Percentiles rank a stretch among this genome's conserved stretches.
phyloP scores from a whole-genome alignment of 306 rosid species.

The Vigna radiata region DNA sequence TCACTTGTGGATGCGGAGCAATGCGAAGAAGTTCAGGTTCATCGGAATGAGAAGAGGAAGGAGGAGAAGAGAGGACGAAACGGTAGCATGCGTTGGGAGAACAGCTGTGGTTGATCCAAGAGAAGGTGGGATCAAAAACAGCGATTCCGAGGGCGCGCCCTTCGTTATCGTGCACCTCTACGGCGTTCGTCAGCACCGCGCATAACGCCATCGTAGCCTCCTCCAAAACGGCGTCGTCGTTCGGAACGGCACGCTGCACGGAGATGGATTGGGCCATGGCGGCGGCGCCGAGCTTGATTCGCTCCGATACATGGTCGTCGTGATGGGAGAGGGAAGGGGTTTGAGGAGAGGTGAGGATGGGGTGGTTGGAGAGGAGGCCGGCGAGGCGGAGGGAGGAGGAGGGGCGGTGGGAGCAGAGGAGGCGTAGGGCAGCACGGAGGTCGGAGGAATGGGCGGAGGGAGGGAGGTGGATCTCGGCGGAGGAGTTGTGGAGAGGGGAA shows the following conservation, averaged over 20 bases:
- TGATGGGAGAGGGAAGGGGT: background rate
- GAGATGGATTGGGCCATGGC: constrained; percentile 57
- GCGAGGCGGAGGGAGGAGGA: constrained; percentile 49
- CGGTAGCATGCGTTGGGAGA: constrained; percentile 80
- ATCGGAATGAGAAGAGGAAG: background rate
- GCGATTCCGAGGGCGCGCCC: constrained; percentile 68
- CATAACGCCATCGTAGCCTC: constrained; percentile 62
- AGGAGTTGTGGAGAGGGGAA: constrained; percentile 47
- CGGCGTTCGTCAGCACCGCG: constrained; percentile 78
- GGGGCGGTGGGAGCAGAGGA: constrained; percentile 53
- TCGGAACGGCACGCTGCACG: background rate
- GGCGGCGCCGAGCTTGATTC: constrained; percentile 50
- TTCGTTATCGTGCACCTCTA: constrained; percentile 71
- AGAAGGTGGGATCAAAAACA: constrained; percentile 57
- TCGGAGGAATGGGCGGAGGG: constrained; percentile 52
- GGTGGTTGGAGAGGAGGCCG: constrained; percentile 62
- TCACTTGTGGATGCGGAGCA: constrained; percentile 54
- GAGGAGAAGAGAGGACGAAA: constrained; percentile 38
- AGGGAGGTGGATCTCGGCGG: constrained; percentile 54
- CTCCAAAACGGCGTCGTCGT: constrained; percentile 51
- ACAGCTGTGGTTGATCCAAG: constrained; percentile 89
- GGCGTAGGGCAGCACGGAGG: constrained; percentile 74
- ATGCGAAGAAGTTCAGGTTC: constrained; percentile 40
- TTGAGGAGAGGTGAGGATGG: constrained; percentile 36
- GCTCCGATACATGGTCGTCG: constrained; percentile 17